These are phyloP conservation scores for Butyriboletus loyo DNA, from an alignment of 768 basidiomycete genomes.

Conservation along the genomic window DNA sequence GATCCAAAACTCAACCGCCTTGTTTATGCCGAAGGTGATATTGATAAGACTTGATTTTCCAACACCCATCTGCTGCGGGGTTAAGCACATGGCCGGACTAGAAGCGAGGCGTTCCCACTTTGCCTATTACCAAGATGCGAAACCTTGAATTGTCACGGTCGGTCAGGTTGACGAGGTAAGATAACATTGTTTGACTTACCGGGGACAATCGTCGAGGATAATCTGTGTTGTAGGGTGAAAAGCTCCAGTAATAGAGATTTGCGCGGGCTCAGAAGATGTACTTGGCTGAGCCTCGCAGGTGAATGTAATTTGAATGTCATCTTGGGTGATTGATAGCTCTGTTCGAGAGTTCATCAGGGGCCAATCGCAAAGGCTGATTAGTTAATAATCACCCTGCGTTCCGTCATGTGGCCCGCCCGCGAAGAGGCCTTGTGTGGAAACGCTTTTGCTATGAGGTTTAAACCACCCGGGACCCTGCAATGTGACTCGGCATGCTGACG, in stretches of 20 bases:
- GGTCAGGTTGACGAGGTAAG: background rate
- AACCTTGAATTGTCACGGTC: background rate
- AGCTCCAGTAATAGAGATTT: background rate
- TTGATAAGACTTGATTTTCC: background rate
- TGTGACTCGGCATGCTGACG: background rate
- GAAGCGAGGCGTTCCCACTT: background rate
- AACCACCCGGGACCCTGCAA: background rate
- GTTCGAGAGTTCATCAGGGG: background rate
- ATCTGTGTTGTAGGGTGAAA: background rate
- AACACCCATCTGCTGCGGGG: background rate
- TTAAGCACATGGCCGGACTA: background rate
- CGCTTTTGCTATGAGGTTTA: background rate
- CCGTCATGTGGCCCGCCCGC: background rate
- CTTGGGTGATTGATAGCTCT: background rate
- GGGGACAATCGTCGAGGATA: background rate
- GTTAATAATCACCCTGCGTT: background rate
- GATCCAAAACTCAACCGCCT: background rate
- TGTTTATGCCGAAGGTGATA: background rate
- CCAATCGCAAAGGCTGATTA: background rate
- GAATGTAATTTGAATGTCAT: background rate
- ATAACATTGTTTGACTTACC: background rate
- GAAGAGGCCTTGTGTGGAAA: background rate
- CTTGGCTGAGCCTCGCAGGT: background rate
- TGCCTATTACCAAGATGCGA: background rate
- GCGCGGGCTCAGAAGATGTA: too few species aligned